phyloP scores from a whole-genome alignment of 2,329 filamentous ascomycete species.

The Aplosporella prunicola region DNA sequence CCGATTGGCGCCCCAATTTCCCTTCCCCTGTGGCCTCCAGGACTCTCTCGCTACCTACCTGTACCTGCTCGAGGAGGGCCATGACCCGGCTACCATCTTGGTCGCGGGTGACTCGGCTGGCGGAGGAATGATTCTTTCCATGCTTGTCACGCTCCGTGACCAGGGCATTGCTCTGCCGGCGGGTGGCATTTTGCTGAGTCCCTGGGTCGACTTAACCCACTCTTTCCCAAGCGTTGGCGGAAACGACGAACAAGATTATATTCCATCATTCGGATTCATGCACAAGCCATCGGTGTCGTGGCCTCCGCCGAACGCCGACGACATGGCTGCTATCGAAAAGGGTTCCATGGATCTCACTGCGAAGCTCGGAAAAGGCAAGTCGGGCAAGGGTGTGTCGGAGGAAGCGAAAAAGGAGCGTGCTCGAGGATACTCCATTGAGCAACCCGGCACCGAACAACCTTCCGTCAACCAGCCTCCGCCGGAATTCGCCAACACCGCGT shows the following conservation, averaged over 20 bases:
- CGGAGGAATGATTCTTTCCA: conserved; percentile 73
- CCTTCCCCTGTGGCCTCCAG: conserved; percentile 85
- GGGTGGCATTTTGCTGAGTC: conserved; percentile 81
- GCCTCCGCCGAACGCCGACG: conserved; percentile 81
- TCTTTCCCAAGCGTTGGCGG: conserved; percentile 84
- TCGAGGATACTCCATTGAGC: conserved; percentile 24
- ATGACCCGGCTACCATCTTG: conserved; percentile 73
- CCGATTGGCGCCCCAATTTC: conserved; percentile 83
- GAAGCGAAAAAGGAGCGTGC: conserved; percentile 24
- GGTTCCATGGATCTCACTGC: conserved; percentile 6
- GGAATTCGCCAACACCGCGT: no score
- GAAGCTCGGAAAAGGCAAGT: conserved; percentile 8
- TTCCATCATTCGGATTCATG: conserved; percentile 78
- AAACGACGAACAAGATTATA: conserved; percentile 71
- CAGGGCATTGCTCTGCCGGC: conserved; percentile 76
- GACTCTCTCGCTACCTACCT: conserved; percentile 87
- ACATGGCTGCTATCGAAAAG: conserved; percentile 45
- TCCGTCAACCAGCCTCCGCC: not conserved
- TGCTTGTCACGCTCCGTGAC: conserved; percentile 75
- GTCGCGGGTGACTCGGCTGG: conserved; percentile 90
- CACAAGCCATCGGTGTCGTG: conserved; percentile 84
- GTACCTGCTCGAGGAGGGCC: conserved; percentile 63
- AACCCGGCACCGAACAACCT: not conserved
- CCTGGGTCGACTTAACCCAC: conserved; percentile 92
- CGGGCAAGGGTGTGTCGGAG: conserved; percentile 13